Evolutionary conservation across 2,329 filamentous ascomycete species (phyloP), one percentile per base, ranked within the genome.

Genomic region (Ceratocystis cubensis): DNA sequence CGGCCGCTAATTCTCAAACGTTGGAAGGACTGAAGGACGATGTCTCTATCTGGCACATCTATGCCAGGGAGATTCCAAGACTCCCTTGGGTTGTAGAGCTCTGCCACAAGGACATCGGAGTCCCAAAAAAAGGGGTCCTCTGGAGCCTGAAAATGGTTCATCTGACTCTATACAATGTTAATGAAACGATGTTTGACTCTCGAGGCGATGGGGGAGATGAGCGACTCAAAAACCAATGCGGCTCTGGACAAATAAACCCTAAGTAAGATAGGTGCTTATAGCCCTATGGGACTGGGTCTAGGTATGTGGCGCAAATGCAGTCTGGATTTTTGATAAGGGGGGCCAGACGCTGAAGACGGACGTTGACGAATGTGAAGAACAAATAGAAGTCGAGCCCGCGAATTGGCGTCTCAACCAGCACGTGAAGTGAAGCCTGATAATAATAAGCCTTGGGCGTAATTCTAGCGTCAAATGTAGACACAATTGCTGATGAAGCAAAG

Each of bases 81-180:
- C 61, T 78, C 77, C 2, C 78, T 72, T 1, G 77, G 71, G 25
- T 81, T 78, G 72, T 86, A 90, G 2, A 95, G 78, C 71, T 87
- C 85, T 17, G 78, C 73, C 8, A 88, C 81, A 10, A 95, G 83
- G 45, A 84, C 80, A 46, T 88, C 84, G 41, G 86, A 79, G 45
- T 82, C 81, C 91, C 91, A 96, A 65, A 81, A 72, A 74, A 86
- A 88, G n/a, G 91, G 90, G 75, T 96, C 89, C n/a, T 61, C 59
- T 37, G 22, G 6, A 15, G 8, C n/a, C 10, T 56, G 17, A 25
- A 33, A 28, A 30, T 65, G 44, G 30, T 37, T 50, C 64, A 65
- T 65, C 22, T 25, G 41, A 7, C 64, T 44, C 5, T 20, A 28
- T 22, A 48, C 2, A n/a, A 25, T 57, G 48, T 66, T 56, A 57